Evolutionary conservation across 2,329 filamentous ascomycete genomes (phyloP), one percentile per base, ranked within the genome.

Genomic region (Fusarium denticulatum): DNA sequence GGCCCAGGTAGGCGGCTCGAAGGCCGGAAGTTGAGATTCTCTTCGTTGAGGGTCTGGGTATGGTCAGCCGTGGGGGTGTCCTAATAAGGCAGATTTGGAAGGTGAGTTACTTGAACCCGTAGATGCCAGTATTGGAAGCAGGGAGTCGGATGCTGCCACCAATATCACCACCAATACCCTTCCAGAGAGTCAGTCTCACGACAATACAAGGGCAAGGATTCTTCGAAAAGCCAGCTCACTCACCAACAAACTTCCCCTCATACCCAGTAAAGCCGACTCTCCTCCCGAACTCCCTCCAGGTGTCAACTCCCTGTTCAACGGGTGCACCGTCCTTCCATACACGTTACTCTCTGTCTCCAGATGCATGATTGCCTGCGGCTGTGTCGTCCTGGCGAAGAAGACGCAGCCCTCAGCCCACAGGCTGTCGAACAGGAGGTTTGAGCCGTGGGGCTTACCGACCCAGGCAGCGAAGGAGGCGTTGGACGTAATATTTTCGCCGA

Each of bases 221-320:
- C 42, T 24, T 20, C 10, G 0, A 14, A 6, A 7, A 43, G 42
- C n/a, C 15, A 8, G 13, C 12, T 6, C 2, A 37, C 79, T 69
- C 40, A 81, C 81, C 7, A 86, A 42, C 8, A 83, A 67, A 30
- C 82, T 84, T 26, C 85, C 85, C 7, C 83, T 78, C 37, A 85
- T 78, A 6, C 82, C 83, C 7, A 86, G 46, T 1, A 85, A 71
- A 0, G 85, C 83, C 1, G 78, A 80, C 62, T 85, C 83, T 3
- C 92, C 92, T 15, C 92, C 92, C 0, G 88, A 89, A 18, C 87
- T 89, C 5, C 92, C 92, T 11, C 92, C 92, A 0, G 89, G 85
- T 0, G 88, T 90, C 37, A 91, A 83, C 26, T 85, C 82, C 3
- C 88, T 85, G 67, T 92, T 92, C 62, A 87, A 83, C 0, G 92